Evolutionary conservation across 495 filamentous ascomycete species (phyloP).

Genomic region (Pyrenula aspistea): DNA sequence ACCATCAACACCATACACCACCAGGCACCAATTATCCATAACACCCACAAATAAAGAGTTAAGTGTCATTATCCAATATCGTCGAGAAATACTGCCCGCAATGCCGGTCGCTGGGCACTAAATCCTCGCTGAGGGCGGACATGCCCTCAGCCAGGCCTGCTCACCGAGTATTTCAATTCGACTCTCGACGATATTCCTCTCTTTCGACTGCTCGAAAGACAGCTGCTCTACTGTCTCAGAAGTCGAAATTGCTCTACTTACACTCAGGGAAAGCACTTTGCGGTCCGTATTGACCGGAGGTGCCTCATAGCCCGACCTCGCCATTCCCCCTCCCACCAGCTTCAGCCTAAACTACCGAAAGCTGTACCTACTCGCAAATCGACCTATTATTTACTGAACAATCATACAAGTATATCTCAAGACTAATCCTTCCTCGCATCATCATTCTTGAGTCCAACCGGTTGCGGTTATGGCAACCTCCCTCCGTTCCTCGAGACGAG

Average conservation of each 20-base stretch:
- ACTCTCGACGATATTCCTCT: neutral
- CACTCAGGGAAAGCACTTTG: neutral
- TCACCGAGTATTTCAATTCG: neutral
- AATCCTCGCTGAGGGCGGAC: neutral
- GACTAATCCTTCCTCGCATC: too few relatives aligned
- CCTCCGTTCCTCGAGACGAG: neutral
- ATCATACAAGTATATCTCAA: too few relatives aligned
- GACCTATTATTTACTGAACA: too few relatives aligned
- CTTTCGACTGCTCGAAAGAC: neutral
- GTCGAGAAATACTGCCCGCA: neutral
- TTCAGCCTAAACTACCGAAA: neutral
- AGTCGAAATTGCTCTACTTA: neutral
- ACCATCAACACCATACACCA: too few relatives aligned
- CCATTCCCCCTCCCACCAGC: neutral
- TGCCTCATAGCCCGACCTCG: neutral
- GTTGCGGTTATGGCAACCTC: neutral
- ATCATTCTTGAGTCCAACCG: too few relatives aligned
- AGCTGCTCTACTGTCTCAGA: neutral
- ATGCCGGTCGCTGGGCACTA: neutral
- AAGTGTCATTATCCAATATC: neutral
- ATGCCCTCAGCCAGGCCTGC: neutral
- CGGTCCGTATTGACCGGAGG: neutral
- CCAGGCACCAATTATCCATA: neutral
- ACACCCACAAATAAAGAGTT: neutral
- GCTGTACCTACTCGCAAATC: too few relatives aligned